These are phyloP conservation scores for Cordyceps tenuipes DNA, from an alignment of 2,329 filamentous ascomycete genomes.

Conservation along the genomic window DNA sequence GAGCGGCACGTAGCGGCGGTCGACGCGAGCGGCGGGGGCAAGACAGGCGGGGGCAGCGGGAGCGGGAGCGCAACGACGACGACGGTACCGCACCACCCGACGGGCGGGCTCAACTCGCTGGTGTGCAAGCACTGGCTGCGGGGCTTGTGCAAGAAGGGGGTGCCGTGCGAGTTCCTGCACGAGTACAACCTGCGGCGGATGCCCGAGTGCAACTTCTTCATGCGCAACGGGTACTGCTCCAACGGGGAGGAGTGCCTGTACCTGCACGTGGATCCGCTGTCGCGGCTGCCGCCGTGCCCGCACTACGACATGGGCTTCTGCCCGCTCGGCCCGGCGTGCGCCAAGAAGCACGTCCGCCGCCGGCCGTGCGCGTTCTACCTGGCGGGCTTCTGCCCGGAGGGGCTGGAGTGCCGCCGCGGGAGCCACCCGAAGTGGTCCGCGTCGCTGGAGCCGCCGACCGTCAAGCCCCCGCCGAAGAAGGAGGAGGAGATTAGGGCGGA, in stretches of 20 bases:
- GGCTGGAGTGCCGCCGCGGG: constrained; percentile 62
- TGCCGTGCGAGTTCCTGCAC: constrained; percentile 94
- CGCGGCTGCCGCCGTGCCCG: constrained; percentile 70
- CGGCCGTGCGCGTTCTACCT: constrained; percentile 78
- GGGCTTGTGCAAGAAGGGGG: constrained; percentile 94
- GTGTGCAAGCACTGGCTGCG: constrained; percentile 99
- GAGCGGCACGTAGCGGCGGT: constrained; percentile 63
- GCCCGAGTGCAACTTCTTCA: constrained; percentile 97
- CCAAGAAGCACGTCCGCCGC: constrained; percentile 80
- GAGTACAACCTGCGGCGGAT: constrained; percentile 98
- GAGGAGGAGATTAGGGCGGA: constrained; percentile 35
- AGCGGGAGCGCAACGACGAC: too few relatives aligned
- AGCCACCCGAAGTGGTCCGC: constrained; percentile 77
- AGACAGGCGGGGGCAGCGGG: constrained; percentile 1
- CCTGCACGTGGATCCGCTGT: constrained; percentile 78
- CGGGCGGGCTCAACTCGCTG: constrained; percentile 62
- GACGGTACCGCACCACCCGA: constrained; percentile 20
- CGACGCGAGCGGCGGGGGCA: constrained; percentile 20
- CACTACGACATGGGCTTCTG: constrained; percentile 96
- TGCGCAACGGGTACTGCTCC: constrained; percentile 86
- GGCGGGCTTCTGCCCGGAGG: constrained; percentile 90
- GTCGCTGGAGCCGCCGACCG: constrained; percentile 66
- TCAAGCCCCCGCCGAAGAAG: constrained; percentile 54
- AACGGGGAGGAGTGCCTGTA: constrained; percentile 97
- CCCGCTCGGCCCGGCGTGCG: constrained; percentile 76